These are phyloP conservation scores for Cyclotella atomus DNA, from an alignment of 108 stramenopile genomes.

Conservation along the genomic window DNA sequence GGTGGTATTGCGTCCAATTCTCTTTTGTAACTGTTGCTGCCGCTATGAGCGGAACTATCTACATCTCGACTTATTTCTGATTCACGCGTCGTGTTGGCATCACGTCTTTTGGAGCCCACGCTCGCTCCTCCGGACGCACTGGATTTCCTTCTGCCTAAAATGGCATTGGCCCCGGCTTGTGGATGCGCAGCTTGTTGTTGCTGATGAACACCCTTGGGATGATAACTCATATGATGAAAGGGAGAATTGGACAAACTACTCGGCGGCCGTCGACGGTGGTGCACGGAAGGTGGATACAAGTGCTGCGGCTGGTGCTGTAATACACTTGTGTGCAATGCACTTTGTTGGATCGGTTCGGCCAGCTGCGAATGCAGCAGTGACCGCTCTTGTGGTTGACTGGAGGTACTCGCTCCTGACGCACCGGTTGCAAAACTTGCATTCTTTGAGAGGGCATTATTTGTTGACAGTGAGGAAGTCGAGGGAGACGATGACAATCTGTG, in stretches of 20 bases:
- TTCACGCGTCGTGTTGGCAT: too few species aligned
- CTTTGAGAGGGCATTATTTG: constrained; percentile 14
- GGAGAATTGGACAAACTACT: background rate
- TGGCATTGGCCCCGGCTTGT: constrained; percentile 43
- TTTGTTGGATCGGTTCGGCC: background rate
- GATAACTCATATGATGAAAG: background rate
- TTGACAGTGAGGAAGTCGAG: constrained; percentile 14
- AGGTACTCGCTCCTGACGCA: background rate
- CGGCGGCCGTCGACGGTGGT: background rate
- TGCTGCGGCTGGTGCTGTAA: too few species aligned
- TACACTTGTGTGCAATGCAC: too few species aligned
- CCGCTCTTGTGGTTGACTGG: background rate
- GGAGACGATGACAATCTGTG: background rate
- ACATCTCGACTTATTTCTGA: too few species aligned
- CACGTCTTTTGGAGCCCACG: background rate
- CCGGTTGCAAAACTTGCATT: too few species aligned
- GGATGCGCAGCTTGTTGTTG: background rate
- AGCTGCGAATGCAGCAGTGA: background rate
- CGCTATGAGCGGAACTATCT: too few species aligned
- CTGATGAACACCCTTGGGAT: background rate
- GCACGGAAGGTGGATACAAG: background rate
- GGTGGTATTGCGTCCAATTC: background rate
- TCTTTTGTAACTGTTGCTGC: background rate
- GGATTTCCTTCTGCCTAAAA: constrained; percentile 32
- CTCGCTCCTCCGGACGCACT: background rate